A percentile compares a stretch with the other conserved stretches of the same genome.
These are phyloP conservation scores for Graphilbum ipis-grandicollis DNA, from an alignment of 2,329 filamentous ascomycete species.

Conservation along the genomic window DNA sequence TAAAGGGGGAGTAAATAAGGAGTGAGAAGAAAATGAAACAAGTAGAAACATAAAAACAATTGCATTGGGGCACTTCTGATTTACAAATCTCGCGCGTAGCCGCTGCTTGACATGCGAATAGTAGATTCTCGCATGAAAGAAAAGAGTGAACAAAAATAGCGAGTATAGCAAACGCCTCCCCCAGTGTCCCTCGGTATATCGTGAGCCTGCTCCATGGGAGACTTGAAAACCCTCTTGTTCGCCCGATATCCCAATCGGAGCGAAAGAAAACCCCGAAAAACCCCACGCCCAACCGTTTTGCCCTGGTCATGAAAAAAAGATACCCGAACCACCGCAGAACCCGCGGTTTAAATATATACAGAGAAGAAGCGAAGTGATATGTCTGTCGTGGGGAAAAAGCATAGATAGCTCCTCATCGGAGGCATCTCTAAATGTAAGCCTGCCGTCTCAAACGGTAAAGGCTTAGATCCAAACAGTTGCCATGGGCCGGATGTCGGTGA, in stretches of 20 bases:
- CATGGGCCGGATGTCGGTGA: constrained; percentile 21
- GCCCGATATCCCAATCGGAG: too few species aligned
- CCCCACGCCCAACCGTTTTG: neutral
- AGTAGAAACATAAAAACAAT: too few species aligned
- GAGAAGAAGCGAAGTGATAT: constrained; percentile 4
- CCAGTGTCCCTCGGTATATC: neutral
- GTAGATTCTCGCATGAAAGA: too few species aligned
- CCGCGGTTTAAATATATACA: constrained; percentile 6
- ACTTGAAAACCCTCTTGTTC: too few species aligned
- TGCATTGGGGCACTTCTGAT: too few species aligned
- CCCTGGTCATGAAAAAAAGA: neutral
- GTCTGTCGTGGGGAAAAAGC: neutral
- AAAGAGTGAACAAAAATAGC: neutral
- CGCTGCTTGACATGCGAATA: too few species aligned
- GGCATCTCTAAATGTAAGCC: neutral
- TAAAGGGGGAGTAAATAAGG: too few species aligned
- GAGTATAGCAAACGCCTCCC: too few species aligned
- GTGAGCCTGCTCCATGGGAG: too few species aligned
- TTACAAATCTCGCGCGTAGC: too few species aligned
- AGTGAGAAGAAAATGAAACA: too few species aligned
- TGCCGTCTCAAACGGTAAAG: neutral
- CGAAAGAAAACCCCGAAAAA: neutral
- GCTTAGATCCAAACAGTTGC: constrained; percentile 31
- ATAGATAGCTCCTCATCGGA: neutral
- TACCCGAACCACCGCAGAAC: neutral